phyloP scores from a whole-genome alignment of 2,329 filamentous ascomycete genomes.

The Aspergillus hortae region DNA sequence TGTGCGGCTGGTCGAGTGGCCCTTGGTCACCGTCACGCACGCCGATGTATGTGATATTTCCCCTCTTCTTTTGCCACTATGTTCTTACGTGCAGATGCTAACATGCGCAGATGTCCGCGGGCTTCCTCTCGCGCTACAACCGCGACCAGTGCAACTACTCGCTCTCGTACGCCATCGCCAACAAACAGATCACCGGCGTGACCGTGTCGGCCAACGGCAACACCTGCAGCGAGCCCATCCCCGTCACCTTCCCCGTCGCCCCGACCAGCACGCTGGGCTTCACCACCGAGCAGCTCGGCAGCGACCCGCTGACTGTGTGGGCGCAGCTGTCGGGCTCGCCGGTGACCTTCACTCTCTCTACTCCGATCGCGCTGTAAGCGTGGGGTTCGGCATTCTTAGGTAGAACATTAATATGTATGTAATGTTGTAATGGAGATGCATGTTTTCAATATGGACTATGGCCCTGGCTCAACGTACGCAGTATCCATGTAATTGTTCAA shows the following conservation, averaged over 20 bases:
- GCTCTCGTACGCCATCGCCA: constrained; percentile 44
- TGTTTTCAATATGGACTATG: too few relatives aligned
- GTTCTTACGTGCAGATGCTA: background rate
- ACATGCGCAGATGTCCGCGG: constrained; percentile 37
- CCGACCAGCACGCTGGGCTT: constrained; percentile 44
- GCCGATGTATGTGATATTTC: constrained; percentile 42
- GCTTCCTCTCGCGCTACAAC: constrained; percentile 52
- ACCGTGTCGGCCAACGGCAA: constrained; percentile 50
- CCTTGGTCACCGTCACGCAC: constrained; percentile 54
- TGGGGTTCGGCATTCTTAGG: background rate
- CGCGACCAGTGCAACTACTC: constrained; percentile 53
- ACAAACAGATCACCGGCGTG: constrained; percentile 48
- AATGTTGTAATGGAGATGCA: background rate
- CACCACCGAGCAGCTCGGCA: constrained; percentile 53
- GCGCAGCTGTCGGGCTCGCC: constrained; percentile 44
- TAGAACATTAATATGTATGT: background rate
- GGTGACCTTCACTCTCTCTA: constrained; percentile 44
- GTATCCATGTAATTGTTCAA: too few relatives aligned
- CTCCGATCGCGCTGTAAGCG: constrained; percentile 31
- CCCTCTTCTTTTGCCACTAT: background rate
- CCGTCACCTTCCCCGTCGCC: constrained; percentile 51
- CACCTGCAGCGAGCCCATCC: constrained; percentile 50
- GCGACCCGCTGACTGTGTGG: constrained; percentile 52
- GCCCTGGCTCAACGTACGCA: too few relatives aligned
- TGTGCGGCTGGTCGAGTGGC: constrained; percentile 52